A percentile compares a stretch with the other conserved stretches of the same genome.
These are phyloP conservation scores for Euphrasia confusa DNA, from an alignment of 257 asterid genomes.

Conservation along the genomic window DNA sequence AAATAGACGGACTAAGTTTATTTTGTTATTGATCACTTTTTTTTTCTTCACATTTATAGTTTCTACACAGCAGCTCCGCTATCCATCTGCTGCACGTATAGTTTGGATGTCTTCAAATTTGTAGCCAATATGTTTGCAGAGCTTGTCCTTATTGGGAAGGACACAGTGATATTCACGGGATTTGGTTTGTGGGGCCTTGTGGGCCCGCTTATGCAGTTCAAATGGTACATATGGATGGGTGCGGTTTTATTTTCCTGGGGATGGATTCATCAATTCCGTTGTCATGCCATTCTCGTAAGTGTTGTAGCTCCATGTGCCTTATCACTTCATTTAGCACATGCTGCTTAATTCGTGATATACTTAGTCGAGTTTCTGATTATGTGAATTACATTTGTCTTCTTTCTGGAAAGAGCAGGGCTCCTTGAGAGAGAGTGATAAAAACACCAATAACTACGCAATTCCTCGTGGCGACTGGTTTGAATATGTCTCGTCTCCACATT, in stretches of 20 bases:
- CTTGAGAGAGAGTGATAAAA: slow-evolving; percentile 43
- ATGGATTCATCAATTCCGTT: slow-evolving; percentile 70
- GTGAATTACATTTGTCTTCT: not conserved
- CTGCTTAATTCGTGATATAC: too few relatives aligned
- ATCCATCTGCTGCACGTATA: slow-evolving; percentile 65
- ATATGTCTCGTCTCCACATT: slow-evolving; percentile 89
- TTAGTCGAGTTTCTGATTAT: too few relatives aligned
- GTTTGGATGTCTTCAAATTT: slow-evolving; percentile 48
- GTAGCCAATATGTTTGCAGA: slow-evolving; percentile 39
- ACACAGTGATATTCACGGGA: slow-evolving; percentile 40
- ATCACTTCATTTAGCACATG: too few relatives aligned
- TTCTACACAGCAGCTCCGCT: slow-evolving; percentile 84
- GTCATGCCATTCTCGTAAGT: slow-evolving; percentile 84
- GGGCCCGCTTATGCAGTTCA: slow-evolving; percentile 55
- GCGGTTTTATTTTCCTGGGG: slow-evolving; percentile 67
- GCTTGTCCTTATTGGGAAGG: slow-evolving; percentile 63
- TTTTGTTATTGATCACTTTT: too few relatives aligned
- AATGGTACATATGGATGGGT: slow-evolving; percentile 79
- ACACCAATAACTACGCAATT: slow-evolving; percentile 41
- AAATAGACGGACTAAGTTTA: too few relatives aligned
- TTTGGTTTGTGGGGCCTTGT: slow-evolving; percentile 45
- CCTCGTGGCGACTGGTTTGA: slow-evolving; percentile 94
- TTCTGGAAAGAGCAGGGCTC: slow-evolving; percentile 52
- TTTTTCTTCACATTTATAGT: slow-evolving; percentile 39
- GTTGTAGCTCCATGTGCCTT: not conserved